These are phyloP conservation scores for Cavenderia fasciculata DNA, from an alignment of 78 protist genomes.

Conservation along the genomic window DNA sequence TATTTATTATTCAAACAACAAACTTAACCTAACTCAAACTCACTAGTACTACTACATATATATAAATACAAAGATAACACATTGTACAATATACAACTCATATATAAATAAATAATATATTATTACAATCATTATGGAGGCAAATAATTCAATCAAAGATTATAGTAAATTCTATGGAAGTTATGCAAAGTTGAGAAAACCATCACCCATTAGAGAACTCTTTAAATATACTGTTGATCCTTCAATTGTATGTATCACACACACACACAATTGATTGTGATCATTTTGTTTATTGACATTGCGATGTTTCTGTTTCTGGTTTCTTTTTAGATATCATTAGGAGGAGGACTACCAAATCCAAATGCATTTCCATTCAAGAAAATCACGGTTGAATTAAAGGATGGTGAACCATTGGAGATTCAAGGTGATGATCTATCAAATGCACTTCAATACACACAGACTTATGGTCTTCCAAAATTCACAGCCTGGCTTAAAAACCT, in stretches of 20 bases:
- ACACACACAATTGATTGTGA: too few relatives aligned
- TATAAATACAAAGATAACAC: too few relatives aligned
- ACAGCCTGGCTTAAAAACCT: constrained; percentile 1
- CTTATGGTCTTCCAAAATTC: constrained; percentile 38
- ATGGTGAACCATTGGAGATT: background rate
- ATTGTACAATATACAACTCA: too few relatives aligned
- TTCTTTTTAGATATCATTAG: constrained; percentile 21
- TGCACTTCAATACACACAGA: constrained; percentile 49
- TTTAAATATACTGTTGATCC: background rate
- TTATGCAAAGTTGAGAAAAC: constrained; percentile 15
- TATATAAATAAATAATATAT: too few relatives aligned
- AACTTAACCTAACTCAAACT: too few relatives aligned
- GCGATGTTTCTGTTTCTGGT: background rate
- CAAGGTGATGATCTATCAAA: constrained; percentile 22
- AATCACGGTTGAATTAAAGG: constrained; percentile 22
- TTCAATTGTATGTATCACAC: constrained; percentile 13
- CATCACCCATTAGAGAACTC: constrained; percentile 51
- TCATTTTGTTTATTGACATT: background rate
- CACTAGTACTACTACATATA: too few relatives aligned
- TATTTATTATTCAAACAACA: too few relatives aligned
- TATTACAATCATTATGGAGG: background rate
- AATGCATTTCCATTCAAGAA: constrained; percentile 46
- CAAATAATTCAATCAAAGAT: background rate
- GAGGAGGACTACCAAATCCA: constrained; percentile 74
- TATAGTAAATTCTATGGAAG: constrained; percentile 15